Base-by-base conservation (phyloP, 2,329 filamentous ascomycete genomes). In the Pseudodiploospora longispora region DNA sequence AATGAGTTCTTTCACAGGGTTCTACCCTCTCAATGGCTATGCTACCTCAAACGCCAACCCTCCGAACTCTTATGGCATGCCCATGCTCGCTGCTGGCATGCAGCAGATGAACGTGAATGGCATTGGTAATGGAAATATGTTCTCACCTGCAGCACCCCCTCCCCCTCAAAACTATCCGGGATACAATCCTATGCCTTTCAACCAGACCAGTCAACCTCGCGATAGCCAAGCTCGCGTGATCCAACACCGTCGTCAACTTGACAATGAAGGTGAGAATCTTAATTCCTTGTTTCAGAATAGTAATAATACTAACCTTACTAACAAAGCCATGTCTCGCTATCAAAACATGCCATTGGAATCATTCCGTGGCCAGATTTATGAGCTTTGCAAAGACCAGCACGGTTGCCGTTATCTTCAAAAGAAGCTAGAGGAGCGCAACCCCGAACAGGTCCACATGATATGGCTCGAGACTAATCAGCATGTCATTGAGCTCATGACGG, bases 401-500 rank as follows among this genome's bases (percentile, higher is more conserved):
- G 93, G 93, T 47, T 98, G 93, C 59, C 86, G 93, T 47, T 98
- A 93, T 63, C 72, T 98, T 45, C 93, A 98, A 70, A 93, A 95
- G 74, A 95, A 97, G 71, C 76, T 98, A 5, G 93, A 98, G 68
- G 91, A 95, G 59, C 85, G 85, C 55, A 82, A 84, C 54, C 77
- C 84, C 5, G 84, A 91, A 29, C 80, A 94, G 57, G 78, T 96
- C 41, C 85, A 94, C 63, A 82, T 90, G 72, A 97, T 98, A 63
- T 98, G 94, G 74, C 74, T 83, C 30, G 93, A 98, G 72, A 95
- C 90, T 42, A 88, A 91, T 61, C 78, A 85, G 59, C 89, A 97
- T 63, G 90, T 98, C 55, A 83, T 95, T 51, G 93, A 98, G 71
- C 75, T 98, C 52, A 98, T 98, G 93, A 96, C 89, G 48, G 91